Conservation (phyloP, 495 filamentous ascomycete species). For the Neurospora sp. region DNA sequence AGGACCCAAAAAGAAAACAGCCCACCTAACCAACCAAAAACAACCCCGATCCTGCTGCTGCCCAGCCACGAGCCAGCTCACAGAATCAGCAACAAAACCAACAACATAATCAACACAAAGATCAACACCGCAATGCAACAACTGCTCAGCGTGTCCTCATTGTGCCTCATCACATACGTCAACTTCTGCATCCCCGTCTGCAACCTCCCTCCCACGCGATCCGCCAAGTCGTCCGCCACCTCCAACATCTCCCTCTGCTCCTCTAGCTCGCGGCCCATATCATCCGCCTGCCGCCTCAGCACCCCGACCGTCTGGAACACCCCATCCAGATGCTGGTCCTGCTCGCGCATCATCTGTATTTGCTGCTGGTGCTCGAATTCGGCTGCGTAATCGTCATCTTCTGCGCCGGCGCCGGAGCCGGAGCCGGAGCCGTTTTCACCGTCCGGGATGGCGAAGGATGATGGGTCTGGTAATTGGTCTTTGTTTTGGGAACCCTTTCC, state of each 20-base stretch:
- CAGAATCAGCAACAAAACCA: conserved; percentile 57
- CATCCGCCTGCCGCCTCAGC: conserved; percentile 76
- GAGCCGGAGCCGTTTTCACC: conserved; percentile 27
- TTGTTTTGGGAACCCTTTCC: conserved; percentile 19
- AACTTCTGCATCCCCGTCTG: conserved; percentile 79
- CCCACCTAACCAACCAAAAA: not conserved
- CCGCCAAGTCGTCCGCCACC: conserved; percentile 68
- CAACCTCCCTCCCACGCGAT: conserved; percentile 78
- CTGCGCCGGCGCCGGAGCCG: conserved; percentile 32
- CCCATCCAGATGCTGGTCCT: conserved; percentile 85
- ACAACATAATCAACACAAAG: conserved; percentile 70
- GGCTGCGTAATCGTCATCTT: conserved; percentile 63
- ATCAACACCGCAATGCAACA: conserved; percentile 88
- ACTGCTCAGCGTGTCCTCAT: conserved; percentile 84
- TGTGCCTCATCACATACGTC: conserved; percentile 72
- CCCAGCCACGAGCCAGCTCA: conserved; percentile 15
- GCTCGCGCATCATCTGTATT: conserved; percentile 83
- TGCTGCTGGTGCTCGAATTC: conserved; percentile 90
- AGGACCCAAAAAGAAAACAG: not conserved
- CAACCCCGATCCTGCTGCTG: not conserved
- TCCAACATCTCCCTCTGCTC: conserved; percentile 79
- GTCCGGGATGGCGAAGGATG: conserved; percentile 48
- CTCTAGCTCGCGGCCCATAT: conserved; percentile 91
- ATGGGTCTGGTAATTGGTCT: conserved; percentile 52
- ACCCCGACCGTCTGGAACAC: conserved; percentile 91